These are phyloP conservation scores for Atkinsonella texensis DNA, from an alignment of 2,329 filamentous ascomycete genomes.

Conservation along the genomic window DNA sequence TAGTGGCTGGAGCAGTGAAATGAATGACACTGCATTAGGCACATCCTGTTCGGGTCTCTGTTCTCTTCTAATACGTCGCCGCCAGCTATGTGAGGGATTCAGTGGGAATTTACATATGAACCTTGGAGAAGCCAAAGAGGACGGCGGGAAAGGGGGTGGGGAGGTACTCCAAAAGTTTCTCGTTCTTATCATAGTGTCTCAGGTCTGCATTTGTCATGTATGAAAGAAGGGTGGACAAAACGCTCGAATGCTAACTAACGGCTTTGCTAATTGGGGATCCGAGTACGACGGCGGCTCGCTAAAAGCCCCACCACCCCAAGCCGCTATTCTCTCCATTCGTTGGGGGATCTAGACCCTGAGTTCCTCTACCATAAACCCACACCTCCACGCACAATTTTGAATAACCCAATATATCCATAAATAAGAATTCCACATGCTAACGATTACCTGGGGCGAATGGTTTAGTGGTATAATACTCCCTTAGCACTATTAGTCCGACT, in stretches of 20 bases:
- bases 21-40: neutral
- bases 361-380: neutral
- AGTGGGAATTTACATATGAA: neutral
- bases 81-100: neutral
- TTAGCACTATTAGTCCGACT: constrained; percentile 4
- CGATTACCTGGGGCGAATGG: constrained; percentile 6
- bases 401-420: neutral
- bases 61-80: neutral
- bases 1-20: constrained; percentile 6
- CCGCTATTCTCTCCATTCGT: neutral
- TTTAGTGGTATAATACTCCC: constrained; percentile 15
- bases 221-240: too few species aligned
- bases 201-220: too few species aligned
- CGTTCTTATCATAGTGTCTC: too few species aligned
- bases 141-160: too few species aligned
- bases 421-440: rapidly evolving
- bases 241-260: neutral
- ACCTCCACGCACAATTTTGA: neutral
- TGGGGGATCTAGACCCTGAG: neutral
- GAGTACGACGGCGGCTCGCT: neutral
- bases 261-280: neutral
- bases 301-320: neutral
- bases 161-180: too few species aligned
- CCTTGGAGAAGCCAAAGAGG: neutral
- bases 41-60: neutral